Conservation (phyloP, 371 early-diverging fungal species). For the Catenaria anguillulae region DNA sequence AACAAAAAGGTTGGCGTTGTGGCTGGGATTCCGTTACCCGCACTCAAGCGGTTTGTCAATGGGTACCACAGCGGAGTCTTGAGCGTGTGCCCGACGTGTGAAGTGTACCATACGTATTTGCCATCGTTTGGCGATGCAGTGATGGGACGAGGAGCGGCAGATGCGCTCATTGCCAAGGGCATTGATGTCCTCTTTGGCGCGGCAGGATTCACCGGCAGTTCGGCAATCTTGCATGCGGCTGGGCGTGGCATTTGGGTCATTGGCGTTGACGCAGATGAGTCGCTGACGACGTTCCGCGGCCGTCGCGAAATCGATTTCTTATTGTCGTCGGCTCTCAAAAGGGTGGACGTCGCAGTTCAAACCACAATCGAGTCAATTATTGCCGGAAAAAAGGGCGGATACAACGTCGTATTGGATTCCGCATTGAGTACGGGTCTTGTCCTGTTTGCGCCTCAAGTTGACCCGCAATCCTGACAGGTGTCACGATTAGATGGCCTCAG, state of each 20-base stretch:
- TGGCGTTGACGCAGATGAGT: constrained; percentile 13
- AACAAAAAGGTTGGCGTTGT: constrained; percentile 5
- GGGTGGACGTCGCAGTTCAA: constrained; percentile 6
- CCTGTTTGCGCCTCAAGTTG: too few relatives aligned
- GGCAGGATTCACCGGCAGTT: constrained; percentile 9
- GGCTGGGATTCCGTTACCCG: constrained; percentile 7
- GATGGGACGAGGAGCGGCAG: background rate
- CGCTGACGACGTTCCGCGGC: constrained; percentile 7
- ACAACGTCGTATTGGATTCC: background rate
- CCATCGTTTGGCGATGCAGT: constrained; percentile 2
- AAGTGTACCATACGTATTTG: background rate
- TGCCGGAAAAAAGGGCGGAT: background rate
- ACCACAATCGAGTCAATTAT: background rate
- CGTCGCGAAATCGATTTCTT: constrained; percentile 6
- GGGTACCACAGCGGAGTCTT: constrained; percentile 9
- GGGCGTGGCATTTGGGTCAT: constrained; percentile 6
- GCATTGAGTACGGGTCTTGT: background rate
- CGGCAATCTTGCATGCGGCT: constrained; percentile 7
- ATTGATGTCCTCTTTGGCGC: constrained; percentile 13
- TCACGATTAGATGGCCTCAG: too few relatives aligned
- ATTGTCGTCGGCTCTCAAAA: constrained; percentile 9
- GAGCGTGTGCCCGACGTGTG: background rate
- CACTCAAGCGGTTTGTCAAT: constrained; percentile 5
- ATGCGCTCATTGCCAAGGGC: background rate
- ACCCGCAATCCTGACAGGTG: too few relatives aligned